Evolutionary conservation across 73 alveolate genomes (phyloP), one percentile per base, ranked within the genome.

Genomic region (Paramecium biaurelia): DNA sequence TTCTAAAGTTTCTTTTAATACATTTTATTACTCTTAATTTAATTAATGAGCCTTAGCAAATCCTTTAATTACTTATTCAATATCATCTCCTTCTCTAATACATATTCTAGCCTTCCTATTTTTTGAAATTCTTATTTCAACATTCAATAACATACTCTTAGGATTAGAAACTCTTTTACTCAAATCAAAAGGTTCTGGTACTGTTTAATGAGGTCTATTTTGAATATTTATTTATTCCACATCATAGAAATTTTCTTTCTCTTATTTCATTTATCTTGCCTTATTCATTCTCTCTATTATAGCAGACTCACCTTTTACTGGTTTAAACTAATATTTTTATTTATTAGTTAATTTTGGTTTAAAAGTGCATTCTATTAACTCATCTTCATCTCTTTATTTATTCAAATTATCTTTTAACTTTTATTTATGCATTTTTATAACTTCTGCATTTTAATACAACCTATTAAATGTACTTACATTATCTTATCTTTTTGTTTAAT

Each of bases 271-370:
- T 21, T 41, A 38, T 1, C 90, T 37, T 35, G 90, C 90, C 53
- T 79, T 79, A 42, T 79, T 79, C 90, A 79, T 79, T 45, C 90
- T 79, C 8, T 79, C 72, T 23, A 79, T 79, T 11, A 79, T 45
- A 0, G 23, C 74, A n/a, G 43, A 21, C 15, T 79, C 90, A 9
- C 90, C 90, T 79, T 30, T 79, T 3, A 79, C 90, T 2, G 90
- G 90, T 23, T 42, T 79, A 32, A 10, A 24, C 12, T 21, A 24
- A 41, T 14, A 38, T 23, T n/a, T 42, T 11, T 42, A 21, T 42
- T 79, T 79, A 14, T 23, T 28, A 20, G 45, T 45, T 37, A 76
- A 41, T 4, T 43, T 79, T 20, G 90, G 90, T 42, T 79, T 42
- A 21, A 79, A 79, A 42, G 76, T 79, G 24, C 90, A 79, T 79